phyloP scores from a whole-genome alignment of 352 stramenopile genomes.

The Thalassiosira mediterranea region DNA sequence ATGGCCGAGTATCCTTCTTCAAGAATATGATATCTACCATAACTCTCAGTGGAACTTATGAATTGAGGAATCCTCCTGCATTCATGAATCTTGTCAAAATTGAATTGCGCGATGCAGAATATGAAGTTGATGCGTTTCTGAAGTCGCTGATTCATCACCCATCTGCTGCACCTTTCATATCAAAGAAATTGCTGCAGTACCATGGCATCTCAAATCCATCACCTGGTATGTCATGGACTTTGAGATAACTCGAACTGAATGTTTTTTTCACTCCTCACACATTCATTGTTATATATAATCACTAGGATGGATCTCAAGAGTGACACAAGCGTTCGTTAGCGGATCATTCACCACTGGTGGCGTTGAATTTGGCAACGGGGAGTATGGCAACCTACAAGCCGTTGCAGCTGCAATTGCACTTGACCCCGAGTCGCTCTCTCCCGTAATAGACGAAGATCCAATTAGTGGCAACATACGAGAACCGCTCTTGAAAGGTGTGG shows the following conservation, averaged over 20 bases:
- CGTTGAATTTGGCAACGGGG: constrained; percentile 52
- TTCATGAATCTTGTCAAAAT: constrained; percentile 26
- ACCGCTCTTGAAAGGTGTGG: constrained; percentile 73
- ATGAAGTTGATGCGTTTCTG: constrained; percentile 71
- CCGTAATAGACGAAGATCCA: constrained; percentile 66
- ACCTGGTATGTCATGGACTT: too few species aligned
- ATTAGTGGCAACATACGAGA: constrained; percentile 64
- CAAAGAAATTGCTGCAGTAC: constrained; percentile 68
- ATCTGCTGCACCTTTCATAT: constrained; percentile 67
- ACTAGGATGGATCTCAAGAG: constrained; percentile 62
- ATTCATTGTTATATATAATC: too few species aligned
- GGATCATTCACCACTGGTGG: constrained; percentile 49
- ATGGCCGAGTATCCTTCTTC: constrained; percentile 19
- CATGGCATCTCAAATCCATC: constrained; percentile 72
- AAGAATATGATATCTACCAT: constrained; percentile 45
- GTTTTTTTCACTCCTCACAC: too few species aligned
- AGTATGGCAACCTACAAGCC: constrained; percentile 72
- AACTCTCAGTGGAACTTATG: constrained; percentile 16
- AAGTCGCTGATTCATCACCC: constrained; percentile 68
- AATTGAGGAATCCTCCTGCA: constrained; percentile 22
- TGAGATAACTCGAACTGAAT: too few species aligned
- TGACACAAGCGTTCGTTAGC: constrained; percentile 66
- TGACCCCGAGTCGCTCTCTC: constrained; percentile 63
- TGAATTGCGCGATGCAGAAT: constrained; percentile 59
- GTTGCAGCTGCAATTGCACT: constrained; percentile 72